phyloP scores from a whole-genome alignment of 2,329 filamentous ascomycete genomes.

The Cordyceps cateniannulata region DNA sequence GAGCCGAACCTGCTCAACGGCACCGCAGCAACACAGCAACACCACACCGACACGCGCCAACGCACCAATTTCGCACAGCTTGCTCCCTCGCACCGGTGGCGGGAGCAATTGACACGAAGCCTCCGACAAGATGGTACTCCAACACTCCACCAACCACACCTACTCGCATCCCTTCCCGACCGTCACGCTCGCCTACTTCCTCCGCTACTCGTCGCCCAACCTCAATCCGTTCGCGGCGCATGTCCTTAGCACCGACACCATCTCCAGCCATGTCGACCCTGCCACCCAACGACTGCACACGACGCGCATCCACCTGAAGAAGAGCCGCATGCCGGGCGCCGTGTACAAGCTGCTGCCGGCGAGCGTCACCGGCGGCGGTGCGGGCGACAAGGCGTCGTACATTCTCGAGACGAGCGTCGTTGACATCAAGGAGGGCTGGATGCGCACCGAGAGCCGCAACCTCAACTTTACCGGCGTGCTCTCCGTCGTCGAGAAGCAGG shows the following conservation, averaged over 20 bases:
- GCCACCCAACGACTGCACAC: constrained; percentile 70
- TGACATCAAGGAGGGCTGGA: constrained; percentile 74
- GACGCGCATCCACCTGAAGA: constrained; percentile 74
- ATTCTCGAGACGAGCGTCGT: constrained; percentile 76
- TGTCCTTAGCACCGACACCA: constrained; percentile 77
- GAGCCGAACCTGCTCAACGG: constrained; percentile 19
- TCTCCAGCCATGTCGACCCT: constrained; percentile 66
- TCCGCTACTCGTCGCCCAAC: constrained; percentile 68
- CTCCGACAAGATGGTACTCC: constrained; percentile 50
- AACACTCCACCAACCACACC: constrained; percentile 59
- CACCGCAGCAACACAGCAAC: constrained; percentile 5
- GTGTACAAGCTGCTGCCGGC: constrained; percentile 70
- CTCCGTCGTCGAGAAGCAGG: constrained; percentile 69
- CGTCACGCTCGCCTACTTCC: constrained; percentile 83
- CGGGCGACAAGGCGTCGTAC: constrained; percentile 65
- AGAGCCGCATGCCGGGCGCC: constrained; percentile 67
- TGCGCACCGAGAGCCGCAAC: constrained; percentile 75
- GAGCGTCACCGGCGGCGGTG: constrained; percentile 58
- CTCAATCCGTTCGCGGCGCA: constrained; percentile 75
- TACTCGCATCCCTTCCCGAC: constrained; percentile 79
- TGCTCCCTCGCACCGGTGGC: constrained; percentile 7
- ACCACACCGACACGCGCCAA: not conserved
- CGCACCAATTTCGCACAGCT: not conserved
- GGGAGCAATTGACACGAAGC: constrained; percentile 22
- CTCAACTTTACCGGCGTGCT: constrained; percentile 77